Evolutionary conservation across 176 grass and related monocot genomes (phyloP), one percentile per base, ranked within the genome.

Genomic region (Phoenix dactylifera): DNA sequence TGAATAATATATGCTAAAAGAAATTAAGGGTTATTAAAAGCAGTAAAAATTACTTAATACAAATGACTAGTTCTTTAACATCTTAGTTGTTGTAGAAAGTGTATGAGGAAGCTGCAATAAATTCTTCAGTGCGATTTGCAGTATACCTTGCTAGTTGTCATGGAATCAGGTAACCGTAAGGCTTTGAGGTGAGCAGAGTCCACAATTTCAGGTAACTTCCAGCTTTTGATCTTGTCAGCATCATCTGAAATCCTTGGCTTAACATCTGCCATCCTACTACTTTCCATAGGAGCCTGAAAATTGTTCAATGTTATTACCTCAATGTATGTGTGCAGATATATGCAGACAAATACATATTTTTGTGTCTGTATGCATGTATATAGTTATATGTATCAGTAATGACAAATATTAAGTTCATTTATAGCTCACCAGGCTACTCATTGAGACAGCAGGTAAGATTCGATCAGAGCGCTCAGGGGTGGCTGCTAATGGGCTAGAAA

Each of bases 241-340:
- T 98, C 94, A 26, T 98, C 84, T 32, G 70, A 66, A 85, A 98
- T 89, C 83, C 88, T 86, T 18, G 94, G 94, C 69, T 98, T 98
- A 65, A 98, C 73, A 66, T 98, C 92, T 3, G 63, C 76, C 19
- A 74, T 90, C 72, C 92, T 90, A 60, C 69, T 86, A 68, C 74
- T 64, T 50, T 97, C 94, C 82, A 92, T 85, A 62, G 82, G 64
- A 49, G 88, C 76, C 94, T 98, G 80, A 50, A 15, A 76, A 65
- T 55, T 77, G 35, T 14, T 44, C 10, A 3, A 44, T 12, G 2
- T 39, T 7, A 12, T 39, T 39, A 39, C 10, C 35, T 44, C 35
- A 44, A 44, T 44, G 9, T 14, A 44, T 44, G 35, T 12, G 10
- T 44, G 9, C 28, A 30, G 2, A 44, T 44, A 3, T 0, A 14